Evolutionary conservation across 2,329 filamentous ascomycete genomes (phyloP).

Genomic region (Arthrobotrys musiformis): DNA sequence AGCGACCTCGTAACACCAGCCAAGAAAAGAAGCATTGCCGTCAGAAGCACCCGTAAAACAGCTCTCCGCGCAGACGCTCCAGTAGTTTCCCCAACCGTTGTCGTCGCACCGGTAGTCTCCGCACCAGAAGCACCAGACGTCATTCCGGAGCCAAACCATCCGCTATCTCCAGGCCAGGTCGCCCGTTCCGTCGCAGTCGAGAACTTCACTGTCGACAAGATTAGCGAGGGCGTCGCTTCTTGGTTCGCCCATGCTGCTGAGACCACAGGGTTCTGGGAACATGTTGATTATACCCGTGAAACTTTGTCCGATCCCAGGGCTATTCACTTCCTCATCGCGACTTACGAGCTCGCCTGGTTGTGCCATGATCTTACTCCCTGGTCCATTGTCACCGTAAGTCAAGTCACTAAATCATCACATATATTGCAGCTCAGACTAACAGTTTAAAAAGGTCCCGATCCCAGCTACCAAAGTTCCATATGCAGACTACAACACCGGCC

Average conservation of each 20-base stretch:
- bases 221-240: slow-evolving; percentile 29
- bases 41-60: slow-evolving; percentile 37
- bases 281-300: slow-evolving; percentile 47
- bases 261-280: slow-evolving; percentile 50
- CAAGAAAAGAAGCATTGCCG: slow-evolving; percentile 16
- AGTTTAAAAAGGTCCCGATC: slow-evolving; percentile 36
- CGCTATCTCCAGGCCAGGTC: slow-evolving; percentile 39
- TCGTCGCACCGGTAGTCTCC: not conserved
- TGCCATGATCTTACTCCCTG: slow-evolving; percentile 48
- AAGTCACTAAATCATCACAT: too few relatives aligned
- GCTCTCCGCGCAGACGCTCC: not conserved
- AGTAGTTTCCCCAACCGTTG: not conserved
- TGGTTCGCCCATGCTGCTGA: slow-evolving; percentile 49
- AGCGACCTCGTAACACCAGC: slow-evolving; percentile 47
- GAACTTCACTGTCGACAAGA: slow-evolving; percentile 41
- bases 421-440: too few relatives aligned
- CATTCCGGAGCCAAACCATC: slow-evolving; percentile 36
- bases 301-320: slow-evolving; percentile 42
- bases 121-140: slow-evolving; percentile 19
- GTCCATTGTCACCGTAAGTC: slow-evolving; percentile 48
- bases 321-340: slow-evolving; percentile 44
- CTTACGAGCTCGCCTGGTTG: slow-evolving; percentile 49
- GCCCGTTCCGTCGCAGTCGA: slow-evolving; percentile 42
- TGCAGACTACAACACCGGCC: slow-evolving; percentile 34
- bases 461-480: slow-evolving; percentile 26